Percentiles rank a stretch among this genome's conserved stretches.
Evolutionary conservation across 2,329 filamentous ascomycete species (phyloP).

Genomic region (Colletotrichum lini): DNA sequence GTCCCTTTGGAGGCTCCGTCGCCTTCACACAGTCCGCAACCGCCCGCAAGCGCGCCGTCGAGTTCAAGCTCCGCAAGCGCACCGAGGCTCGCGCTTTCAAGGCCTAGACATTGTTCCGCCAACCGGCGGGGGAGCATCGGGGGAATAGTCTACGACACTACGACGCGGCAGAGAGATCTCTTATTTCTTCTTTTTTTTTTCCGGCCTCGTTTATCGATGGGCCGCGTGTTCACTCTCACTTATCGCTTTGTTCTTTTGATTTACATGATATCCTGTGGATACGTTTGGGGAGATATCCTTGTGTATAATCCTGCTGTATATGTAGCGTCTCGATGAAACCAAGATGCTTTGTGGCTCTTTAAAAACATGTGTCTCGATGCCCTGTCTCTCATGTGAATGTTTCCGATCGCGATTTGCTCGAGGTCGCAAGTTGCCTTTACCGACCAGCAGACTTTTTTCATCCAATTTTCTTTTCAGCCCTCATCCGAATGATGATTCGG

Average conservation of each 20-base stretch:
- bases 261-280: slow-evolving; percentile 41
- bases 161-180: slow-evolving; percentile 10
- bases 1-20: slow-evolving; percentile 76
- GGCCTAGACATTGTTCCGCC: slow-evolving; percentile 25
- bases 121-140: slow-evolving; percentile 20
- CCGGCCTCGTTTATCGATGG: not conserved
- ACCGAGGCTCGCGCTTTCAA: slow-evolving; percentile 47
- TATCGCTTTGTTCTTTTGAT: slow-evolving; percentile 20
- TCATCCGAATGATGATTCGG: too few species aligned
- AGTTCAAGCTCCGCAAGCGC: slow-evolving; percentile 60
- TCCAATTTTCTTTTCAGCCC: not conserved
- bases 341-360: slow-evolving; percentile 39
- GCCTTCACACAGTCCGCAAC: slow-evolving; percentile 74
- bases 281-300: slow-evolving; percentile 19
- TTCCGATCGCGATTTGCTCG: too few species aligned
- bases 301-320: slow-evolving; percentile 34
- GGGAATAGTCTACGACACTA: slow-evolving; percentile 9
- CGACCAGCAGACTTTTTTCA: not conserved
- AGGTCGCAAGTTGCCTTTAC: too few species aligned
- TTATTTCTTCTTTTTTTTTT: slow-evolving; percentile 1
- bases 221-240: not conserved
- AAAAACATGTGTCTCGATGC: not conserved
- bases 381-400: too few species aligned
- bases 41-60: slow-evolving; percentile 74
- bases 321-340: slow-evolving; percentile 26